A percentile compares a stretch with the other conserved stretches of the same genome.
Evolutionary conservation across 768 basidiomycete genomes (phyloP).

Genomic region (Hemileccinum rubropunctum): DNA sequence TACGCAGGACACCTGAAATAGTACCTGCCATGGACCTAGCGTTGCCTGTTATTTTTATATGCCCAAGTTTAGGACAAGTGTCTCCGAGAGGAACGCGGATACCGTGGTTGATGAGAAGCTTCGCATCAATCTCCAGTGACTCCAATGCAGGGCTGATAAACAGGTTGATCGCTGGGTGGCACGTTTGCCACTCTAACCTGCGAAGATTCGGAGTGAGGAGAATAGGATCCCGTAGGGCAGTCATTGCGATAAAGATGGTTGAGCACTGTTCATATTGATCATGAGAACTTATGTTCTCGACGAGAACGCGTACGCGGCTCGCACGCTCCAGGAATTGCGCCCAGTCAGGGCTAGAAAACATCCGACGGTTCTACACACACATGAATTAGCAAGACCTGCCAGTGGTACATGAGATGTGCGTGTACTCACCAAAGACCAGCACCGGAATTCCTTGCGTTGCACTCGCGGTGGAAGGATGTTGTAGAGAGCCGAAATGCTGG

Average conservation of each 20-base stretch:
- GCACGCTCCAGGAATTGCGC: constrained; percentile 16
- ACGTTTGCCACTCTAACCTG: constrained; percentile 16
- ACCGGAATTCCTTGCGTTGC: constrained; percentile 4
- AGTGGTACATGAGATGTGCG: neutral
- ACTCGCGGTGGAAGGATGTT: constrained; percentile 18
- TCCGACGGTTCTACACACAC: constrained; percentile 16
- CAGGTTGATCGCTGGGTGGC: constrained; percentile 15
- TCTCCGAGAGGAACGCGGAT: constrained; percentile 13
- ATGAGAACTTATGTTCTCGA: neutral
- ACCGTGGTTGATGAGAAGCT: constrained; percentile 8
- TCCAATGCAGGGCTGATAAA: constrained; percentile 19
- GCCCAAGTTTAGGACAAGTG: constrained; percentile 14
- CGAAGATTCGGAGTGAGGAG: constrained; percentile 25
- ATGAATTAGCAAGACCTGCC: neutral
- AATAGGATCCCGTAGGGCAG: constrained; percentile 11
- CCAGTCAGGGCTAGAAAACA: constrained; percentile 18
- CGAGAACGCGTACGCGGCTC: constrained; percentile 14
- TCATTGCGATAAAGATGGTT: constrained; percentile 15
- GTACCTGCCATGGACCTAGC: constrained; percentile 9
- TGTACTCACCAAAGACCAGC: constrained; percentile 22
- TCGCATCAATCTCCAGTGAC: constrained; percentile 25
- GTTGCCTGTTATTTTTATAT: constrained; percentile 23
- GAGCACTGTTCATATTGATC: neutral
- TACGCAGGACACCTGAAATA: constrained; percentile 16
- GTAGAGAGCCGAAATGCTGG: constrained; percentile 10